Evolutionary conservation across 495 filamentous ascomycete species (phyloP).

Genomic region (Podospora bellae-mahoneyi): DNA sequence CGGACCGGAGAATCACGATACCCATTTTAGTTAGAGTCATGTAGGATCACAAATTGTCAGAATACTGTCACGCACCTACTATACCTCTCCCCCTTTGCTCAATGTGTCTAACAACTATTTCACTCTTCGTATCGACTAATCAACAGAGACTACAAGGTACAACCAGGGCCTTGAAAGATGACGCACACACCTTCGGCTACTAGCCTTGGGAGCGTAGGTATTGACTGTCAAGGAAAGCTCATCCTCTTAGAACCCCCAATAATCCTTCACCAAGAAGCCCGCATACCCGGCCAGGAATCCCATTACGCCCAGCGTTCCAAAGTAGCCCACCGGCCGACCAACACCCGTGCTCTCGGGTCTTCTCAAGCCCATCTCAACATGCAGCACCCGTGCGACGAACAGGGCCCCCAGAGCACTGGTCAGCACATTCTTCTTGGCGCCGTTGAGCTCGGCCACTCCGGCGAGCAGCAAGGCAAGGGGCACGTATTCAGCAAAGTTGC

Average conservation of each 20-base stretch:
- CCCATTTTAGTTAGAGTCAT: neutral
- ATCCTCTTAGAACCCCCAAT: conserved; percentile 11
- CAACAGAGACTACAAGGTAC: too few species aligned
- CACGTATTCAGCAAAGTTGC: conserved; percentile 47
- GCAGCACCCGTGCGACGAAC: conserved; percentile 37
- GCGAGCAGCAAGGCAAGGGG: conserved; percentile 27
- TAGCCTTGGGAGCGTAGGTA: too few species aligned
- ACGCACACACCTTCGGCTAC: too few species aligned
- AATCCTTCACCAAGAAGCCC: conserved; percentile 35
- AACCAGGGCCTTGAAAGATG: too few species aligned
- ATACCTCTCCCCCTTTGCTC: neutral
- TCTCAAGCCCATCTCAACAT: conserved; percentile 41
- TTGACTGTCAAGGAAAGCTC: too few species aligned
- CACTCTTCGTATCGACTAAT: too few species aligned
- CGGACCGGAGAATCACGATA: neutral
- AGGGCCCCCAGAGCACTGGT: conserved; percentile 35
- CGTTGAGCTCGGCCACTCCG: conserved; percentile 44
- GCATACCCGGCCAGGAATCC: conserved; percentile 38
- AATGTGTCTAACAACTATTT: too few species aligned
- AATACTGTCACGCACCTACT: neutral
- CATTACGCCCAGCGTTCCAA: conserved; percentile 38
- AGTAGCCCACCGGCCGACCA: conserved; percentile 39
- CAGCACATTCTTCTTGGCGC: conserved; percentile 36
- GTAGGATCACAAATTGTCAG: neutral
- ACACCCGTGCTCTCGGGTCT: conserved; percentile 28